Conservation (phyloP, 331 rosid genomes). For the Telfairia occidentalis region DNA sequence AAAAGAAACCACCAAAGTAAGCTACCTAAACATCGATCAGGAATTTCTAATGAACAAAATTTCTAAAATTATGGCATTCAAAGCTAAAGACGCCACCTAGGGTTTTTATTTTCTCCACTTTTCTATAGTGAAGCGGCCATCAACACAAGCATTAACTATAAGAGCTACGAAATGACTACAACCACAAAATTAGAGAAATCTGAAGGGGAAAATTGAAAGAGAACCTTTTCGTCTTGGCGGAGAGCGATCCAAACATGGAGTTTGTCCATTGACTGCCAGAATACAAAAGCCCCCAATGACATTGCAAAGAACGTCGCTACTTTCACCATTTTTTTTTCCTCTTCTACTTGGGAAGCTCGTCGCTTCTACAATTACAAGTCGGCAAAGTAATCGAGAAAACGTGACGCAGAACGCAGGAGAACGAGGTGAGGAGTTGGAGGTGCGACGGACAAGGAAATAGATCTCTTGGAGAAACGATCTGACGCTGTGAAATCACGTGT, state of each 20-base stretch:
- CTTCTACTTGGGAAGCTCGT: neutral
- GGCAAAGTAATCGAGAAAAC: neutral
- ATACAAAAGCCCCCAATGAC: constrained; percentile 77
- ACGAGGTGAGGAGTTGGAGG: neutral
- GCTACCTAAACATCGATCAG: neutral
- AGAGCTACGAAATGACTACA: neutral
- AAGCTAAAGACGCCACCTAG: neutral
- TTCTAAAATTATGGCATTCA: neutral
- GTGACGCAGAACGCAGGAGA: neutral
- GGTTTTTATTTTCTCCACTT: neutral
- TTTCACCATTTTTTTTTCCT: constrained; percentile 48
- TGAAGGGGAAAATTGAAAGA: neutral
- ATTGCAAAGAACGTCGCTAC: constrained; percentile 71
- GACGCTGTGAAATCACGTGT: neutral
- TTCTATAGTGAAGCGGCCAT: neutral
- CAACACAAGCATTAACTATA: neutral
- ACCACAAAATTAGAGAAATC: neutral
- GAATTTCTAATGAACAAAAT: neutral
- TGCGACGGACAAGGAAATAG: neutral
- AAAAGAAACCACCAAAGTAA: too few species aligned
- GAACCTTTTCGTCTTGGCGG: constrained; percentile 93
- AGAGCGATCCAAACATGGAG: constrained; percentile 98
- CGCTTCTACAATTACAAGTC: neutral
- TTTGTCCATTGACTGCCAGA: constrained; percentile 92
- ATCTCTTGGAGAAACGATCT: neutral